Base-by-base conservation (phyloP, 306 rosid species). In the Acacia acuminata region DNA sequence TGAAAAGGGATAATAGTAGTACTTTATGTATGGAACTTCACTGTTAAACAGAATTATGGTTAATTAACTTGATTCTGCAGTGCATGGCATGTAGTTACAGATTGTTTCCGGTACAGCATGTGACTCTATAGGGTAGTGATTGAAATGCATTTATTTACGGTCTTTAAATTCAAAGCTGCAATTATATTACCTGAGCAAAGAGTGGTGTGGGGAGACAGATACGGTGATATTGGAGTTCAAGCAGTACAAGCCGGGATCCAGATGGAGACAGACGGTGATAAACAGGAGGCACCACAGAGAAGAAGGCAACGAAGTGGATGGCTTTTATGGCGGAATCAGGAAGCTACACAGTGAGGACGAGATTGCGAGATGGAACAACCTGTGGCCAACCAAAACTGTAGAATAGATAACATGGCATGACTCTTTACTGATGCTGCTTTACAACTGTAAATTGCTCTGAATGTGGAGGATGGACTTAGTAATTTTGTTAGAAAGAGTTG, bases 251-350 rank as follows among this genome's bases (percentile, higher is more conserved):
- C 82, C 86, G 27, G 97, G 87, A 14, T 96, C 99, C 5, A 86
- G 89, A 45, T 96, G 99, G 99, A 94, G 94, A 80, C 86, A 81
- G 81, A 78, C 88, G 19, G 68, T 80, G 81, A 89, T 96, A 91
- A 89, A 89, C 82, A 82, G 94, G 86, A 90, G 82, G 77, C 72
- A 86, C 36, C 98, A 94, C 65, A 82, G 78, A 71, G 97, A 96
- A 91, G 85, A 89, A 90, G 99, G 99, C 51, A 90, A 94, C 65
- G 97, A 85, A 85, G 82, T 77, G 43, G 94, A 92, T 77, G 99
- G 99, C 2, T 92, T 91, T 73, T 96, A 96, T 78, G 99, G 97
- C 0, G 99, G 99, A 48, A 80, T 96, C 43, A 87, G 99, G 84
- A 94, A 94, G 87, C 86, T 96, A 25, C 80, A 90, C 42, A 78